Conservation (phyloP, 2,329 filamentous ascomycete genomes). For the Lachnellula cervina region DNA sequence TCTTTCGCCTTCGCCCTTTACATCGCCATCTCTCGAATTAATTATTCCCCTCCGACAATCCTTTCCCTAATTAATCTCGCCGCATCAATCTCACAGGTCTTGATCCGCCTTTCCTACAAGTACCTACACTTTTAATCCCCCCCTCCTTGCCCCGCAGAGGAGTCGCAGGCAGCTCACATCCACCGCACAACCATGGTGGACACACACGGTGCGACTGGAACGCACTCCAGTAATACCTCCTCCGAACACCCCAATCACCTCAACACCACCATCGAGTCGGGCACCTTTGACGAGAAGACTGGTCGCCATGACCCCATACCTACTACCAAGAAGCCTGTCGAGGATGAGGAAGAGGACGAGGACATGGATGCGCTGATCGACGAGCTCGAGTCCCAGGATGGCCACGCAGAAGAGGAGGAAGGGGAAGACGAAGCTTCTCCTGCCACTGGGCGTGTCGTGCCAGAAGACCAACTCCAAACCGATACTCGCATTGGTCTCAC, state of each 20-base stretch:
- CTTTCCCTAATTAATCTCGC: background rate
- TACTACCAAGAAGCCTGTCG: slow-evolving; percentile 19
- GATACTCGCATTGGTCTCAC: slow-evolving; percentile 69
- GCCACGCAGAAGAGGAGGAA: slow-evolving; percentile 60
- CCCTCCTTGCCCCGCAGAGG: too few relatives aligned
- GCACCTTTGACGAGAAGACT: slow-evolving; percentile 60
- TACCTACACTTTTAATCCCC: too few relatives aligned
- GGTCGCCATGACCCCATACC: slow-evolving; percentile 34
- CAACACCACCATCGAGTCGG: slow-evolving; percentile 60
- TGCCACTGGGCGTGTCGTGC: slow-evolving; percentile 55
- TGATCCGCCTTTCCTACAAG: too few relatives aligned
- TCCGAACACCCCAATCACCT: slow-evolving; percentile 34
- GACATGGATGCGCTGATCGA: slow-evolving; percentile 84
- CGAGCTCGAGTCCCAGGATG: slow-evolving; percentile 79
- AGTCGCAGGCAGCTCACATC: slow-evolving; percentile 14
- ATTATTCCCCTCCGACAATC: background rate
- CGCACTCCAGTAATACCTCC: slow-evolving; percentile 12
- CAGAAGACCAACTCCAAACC: slow-evolving; percentile 74
- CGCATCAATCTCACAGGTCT: background rate
- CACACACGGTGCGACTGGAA: slow-evolving; percentile 16
- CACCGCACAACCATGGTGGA: slow-evolving; percentile 21
- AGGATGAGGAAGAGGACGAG: slow-evolving; percentile 70
- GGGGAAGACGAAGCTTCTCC: slow-evolving; percentile 48
- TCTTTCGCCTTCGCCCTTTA: background rate
- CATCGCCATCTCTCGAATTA: background rate